Base-by-base conservation (phyloP, 768 basidiomycete species). In the Lyophyllum decastes region DNA sequence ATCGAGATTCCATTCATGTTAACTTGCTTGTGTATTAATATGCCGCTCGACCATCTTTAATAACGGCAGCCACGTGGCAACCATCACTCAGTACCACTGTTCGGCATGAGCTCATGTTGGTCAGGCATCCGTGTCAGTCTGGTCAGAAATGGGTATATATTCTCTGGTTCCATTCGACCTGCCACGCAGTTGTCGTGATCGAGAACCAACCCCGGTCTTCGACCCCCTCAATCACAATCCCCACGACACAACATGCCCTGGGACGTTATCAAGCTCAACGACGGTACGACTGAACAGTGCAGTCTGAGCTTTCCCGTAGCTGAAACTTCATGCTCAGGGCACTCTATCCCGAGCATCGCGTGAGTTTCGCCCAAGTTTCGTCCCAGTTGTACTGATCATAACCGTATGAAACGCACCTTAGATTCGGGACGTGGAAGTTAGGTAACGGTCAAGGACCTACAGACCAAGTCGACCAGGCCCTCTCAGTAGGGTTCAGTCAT, bases 351-450 rank as follows among this genome's bases (percentile, higher is more conserved):
- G 16, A 70, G 76, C 58, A 77, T 89, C 45, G 86, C 78, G 60
- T 73, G 49, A 45, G 70, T 45, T 34, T 33, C 30, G 21, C 19
- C 17, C 6, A 4, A 10, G 2, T 27, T 35, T 30, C 11, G 9
- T 12, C 3, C 9, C 21, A 30, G 5, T 19, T 1, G 40, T 41
- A n/a, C 9, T 10, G 40, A 5, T 41, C 16, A 11, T 7, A 19
- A 41, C 2, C 40, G 4, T 1, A 34, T 40, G 35, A 38, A 12
- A 47, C 17, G 21, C 30, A 4, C 30, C 5, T 10, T 51, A 77
- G 76, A 12, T 86, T 84, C 64, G 88, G 86, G 27, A 88, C 87
- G 2, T 87, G 86, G 83, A 83, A 75, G 41, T 61, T 85, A n/a
- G 84, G 85, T 1, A 82, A 82, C 38, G 86, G 85, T 0, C 78